Conservation (phyloP, 176 grass and related monocot genomes). For the Bonia amplexicaulis region DNA sequence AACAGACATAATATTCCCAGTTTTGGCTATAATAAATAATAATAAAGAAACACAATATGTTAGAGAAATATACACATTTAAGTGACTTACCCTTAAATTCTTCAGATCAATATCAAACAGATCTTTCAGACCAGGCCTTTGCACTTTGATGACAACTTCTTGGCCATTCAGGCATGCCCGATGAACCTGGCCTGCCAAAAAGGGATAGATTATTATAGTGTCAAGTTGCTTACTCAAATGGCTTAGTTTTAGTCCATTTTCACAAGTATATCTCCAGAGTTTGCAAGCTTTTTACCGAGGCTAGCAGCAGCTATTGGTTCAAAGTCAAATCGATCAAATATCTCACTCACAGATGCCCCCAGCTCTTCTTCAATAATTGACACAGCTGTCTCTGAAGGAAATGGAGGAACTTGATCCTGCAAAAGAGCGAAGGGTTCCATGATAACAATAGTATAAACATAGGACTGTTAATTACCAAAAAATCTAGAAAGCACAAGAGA, state of each 20-base stretch:
- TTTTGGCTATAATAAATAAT: conserved; percentile 10
- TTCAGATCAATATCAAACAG: conserved; percentile 99
- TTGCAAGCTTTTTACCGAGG: conserved; percentile 60
- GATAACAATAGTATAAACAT: background rate
- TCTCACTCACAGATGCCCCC: conserved; percentile 55
- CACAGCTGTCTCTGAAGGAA: conserved; percentile 75
- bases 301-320: conserved; percentile 99
- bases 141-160: conserved; percentile 95
- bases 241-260: background rate
- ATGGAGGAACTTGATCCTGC: conserved; percentile 98
- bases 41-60: background rate
- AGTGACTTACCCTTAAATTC: conserved; percentile 73
- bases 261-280: background rate
- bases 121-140: conserved; percentile 93
- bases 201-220: conserved; percentile 37
- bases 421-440: conserved; percentile 7
- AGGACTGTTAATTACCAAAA: conserved; percentile 3
- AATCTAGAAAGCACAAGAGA: background rate
- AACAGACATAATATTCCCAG: background rate
- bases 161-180: conserved; percentile 78
- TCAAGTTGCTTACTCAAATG: conserved; percentile 1
- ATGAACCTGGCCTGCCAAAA: conserved; percentile 96
- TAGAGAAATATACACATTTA: background rate
- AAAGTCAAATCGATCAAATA: conserved; percentile 94
- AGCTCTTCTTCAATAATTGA: conserved; percentile 96